These are phyloP conservation scores for Eimeria praecox DNA, from an alignment of 169 alveolate species.

Conservation along the genomic window DNA sequence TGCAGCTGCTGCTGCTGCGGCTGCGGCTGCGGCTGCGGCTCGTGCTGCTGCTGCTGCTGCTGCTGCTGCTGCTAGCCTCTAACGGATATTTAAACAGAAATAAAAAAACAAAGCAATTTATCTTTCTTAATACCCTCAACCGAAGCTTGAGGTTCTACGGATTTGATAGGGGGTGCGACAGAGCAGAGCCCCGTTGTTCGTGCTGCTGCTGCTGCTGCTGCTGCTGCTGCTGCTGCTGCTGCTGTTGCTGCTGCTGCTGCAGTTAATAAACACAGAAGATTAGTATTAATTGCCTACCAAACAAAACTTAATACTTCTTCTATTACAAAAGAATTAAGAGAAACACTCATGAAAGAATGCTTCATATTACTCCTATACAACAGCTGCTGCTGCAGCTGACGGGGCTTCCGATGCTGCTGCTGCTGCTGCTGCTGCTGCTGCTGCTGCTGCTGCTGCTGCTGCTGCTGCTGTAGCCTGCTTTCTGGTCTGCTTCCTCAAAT, in stretches of 20 bases:
- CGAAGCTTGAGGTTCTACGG: background rate
- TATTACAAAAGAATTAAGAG: background rate
- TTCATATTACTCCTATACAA: background rate
- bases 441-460: slow-evolving; percentile 9
- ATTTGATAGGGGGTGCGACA: background rate
- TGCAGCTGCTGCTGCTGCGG: slow-evolving; percentile 24
- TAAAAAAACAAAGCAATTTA: background rate
- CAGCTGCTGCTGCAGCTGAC: background rate
- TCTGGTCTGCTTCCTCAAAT: too few species aligned
- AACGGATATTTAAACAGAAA: background rate
- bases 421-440: slow-evolving; percentile 31
- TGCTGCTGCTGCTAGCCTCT: background rate
- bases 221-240: background rate
- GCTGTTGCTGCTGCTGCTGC: slow-evolving; percentile 38
- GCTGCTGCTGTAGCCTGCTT: slow-evolving; percentile 6
- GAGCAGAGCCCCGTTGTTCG: slow-evolving; percentile 17
- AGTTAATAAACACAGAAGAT: background rate
- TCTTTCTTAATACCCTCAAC: background rate
- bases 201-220: background rate
- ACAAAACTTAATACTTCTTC: background rate
- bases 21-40: slow-evolving; percentile 26
- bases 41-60: slow-evolving; percentile 3
- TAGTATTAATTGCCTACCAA: background rate
- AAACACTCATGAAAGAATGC: background rate
- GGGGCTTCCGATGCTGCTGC: slow-evolving; percentile 23